These are phyloP conservation scores for Yamadazyma laniorum DNA, from an alignment of 805 yeast genomes.

Conservation along the genomic window DNA sequence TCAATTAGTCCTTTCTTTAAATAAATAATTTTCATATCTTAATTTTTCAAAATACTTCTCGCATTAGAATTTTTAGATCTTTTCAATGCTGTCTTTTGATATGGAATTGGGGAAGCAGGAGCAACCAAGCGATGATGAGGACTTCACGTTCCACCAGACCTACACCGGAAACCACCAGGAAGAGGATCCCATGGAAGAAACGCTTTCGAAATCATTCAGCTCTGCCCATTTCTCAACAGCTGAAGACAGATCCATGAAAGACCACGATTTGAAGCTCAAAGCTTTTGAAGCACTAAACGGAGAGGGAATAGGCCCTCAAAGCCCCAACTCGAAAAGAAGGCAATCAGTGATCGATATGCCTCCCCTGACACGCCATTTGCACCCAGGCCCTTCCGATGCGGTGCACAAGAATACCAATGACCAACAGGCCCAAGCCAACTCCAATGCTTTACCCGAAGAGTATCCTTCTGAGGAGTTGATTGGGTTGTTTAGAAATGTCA, in stretches of 20 bases:
- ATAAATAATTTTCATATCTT: not conserved
- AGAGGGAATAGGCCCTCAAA: slow-evolving; percentile 11
- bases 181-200: slow-evolving; percentile 20
- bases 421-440: slow-evolving; percentile 8
- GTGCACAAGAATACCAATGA: slow-evolving; percentile 13
- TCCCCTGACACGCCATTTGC: slow-evolving; percentile 8
- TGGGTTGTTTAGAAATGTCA: slow-evolving; percentile 59
- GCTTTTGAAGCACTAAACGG: slow-evolving; percentile 51
- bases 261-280: slow-evolving; percentile 63
- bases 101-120: not conserved
- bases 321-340: slow-evolving; percentile 25
- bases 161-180: not conserved
- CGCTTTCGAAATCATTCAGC: slow-evolving; percentile 28
- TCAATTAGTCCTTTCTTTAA: not conserved
- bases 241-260: slow-evolving; percentile 62
- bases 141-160: not conserved
- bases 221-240: slow-evolving; percentile 62
- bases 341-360: slow-evolving; percentile 43
- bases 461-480: slow-evolving; percentile 67
- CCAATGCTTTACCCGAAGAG: slow-evolving; percentile 38
- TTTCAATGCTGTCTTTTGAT: not conserved
- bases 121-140: not conserved
- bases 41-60: too few relatives aligned
- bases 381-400: slow-evolving; percentile 15
- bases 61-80: not conserved